Percentiles rank a stretch among this genome's conserved stretches.
These are phyloP conservation scores for Penicillium manginii DNA, from an alignment of 495 filamentous ascomycete species.

Conservation along the genomic window DNA sequence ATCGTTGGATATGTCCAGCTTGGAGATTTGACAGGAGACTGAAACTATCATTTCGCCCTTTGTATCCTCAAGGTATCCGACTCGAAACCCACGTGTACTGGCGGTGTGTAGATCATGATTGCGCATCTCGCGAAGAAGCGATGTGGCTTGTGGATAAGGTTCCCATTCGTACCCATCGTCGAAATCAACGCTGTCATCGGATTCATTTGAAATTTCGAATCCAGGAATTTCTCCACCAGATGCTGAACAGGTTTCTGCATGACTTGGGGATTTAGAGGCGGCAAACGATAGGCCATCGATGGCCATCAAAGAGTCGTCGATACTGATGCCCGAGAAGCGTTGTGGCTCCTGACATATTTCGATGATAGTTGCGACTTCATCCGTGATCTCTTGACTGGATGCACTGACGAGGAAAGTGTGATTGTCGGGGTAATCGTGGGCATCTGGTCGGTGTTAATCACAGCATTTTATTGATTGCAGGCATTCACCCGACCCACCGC, in stretches of 20 bases:
- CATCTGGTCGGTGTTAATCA: slow-evolving; percentile 42
- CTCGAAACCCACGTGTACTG: slow-evolving; percentile 71
- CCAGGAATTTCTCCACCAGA: not conserved
- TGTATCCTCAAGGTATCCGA: slow-evolving; percentile 63
- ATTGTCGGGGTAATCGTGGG: slow-evolving; percentile 64
- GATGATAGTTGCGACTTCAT: slow-evolving; percentile 48
- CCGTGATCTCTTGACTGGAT: slow-evolving; percentile 52
- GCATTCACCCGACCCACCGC: slow-evolving; percentile 46
- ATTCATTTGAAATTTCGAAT: not conserved
- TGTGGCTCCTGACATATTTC: slow-evolving; percentile 36
- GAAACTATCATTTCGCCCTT: slow-evolving; percentile 64
- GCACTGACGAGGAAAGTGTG: slow-evolving; percentile 66
- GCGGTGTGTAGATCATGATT: slow-evolving; percentile 64
- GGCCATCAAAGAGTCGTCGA: slow-evolving; percentile 39
- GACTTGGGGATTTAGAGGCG: slow-evolving; percentile 17
- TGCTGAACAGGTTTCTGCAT: not conserved
- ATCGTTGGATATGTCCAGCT: slow-evolving; percentile 77
- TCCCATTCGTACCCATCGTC: slow-evolving; percentile 37
- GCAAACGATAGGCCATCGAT: slow-evolving; percentile 45
- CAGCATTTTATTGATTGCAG: not conserved
- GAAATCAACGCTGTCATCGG: slow-evolving; percentile 13
- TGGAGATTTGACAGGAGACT: slow-evolving; percentile 61
- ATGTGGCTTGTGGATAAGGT: slow-evolving; percentile 33
- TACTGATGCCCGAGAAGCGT: slow-evolving; percentile 25
- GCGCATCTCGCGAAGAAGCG: slow-evolving; percentile 41